Evolutionary conservation across 352 stramenopile genomes (phyloP).

Genomic region (Globisporangium camurandrum): DNA sequence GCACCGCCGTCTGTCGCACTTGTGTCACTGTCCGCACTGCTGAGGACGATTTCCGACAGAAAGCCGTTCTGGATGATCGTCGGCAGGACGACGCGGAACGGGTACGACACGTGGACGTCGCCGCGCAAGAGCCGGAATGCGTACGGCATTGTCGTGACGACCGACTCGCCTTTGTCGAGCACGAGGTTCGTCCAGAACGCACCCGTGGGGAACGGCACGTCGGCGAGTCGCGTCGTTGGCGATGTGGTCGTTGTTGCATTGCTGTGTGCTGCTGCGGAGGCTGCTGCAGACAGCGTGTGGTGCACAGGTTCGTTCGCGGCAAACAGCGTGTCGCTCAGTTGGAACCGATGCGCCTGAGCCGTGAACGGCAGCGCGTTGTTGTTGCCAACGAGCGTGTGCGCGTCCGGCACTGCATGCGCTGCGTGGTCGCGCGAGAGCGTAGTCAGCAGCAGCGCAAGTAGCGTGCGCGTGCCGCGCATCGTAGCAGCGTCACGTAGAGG

Average conservation of each 20-base stretch:
- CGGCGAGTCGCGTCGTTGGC: slow-evolving; percentile 18
- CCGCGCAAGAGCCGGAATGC: slow-evolving; percentile 40
- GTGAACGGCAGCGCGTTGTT: slow-evolving; percentile 37
- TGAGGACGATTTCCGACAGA: slow-evolving; percentile 55
- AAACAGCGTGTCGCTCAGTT: slow-evolving; percentile 42
- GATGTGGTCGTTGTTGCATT: background rate
- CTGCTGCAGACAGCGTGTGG: too few species aligned
- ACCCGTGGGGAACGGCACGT: slow-evolving; percentile 68
- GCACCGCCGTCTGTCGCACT: too few species aligned
- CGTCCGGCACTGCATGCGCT: slow-evolving; percentile 9
- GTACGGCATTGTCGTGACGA: slow-evolving; percentile 67
- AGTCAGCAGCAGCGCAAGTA: background rate
- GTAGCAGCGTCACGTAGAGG: too few species aligned
- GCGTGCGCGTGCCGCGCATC: too few species aligned
- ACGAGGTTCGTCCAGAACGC: slow-evolving; percentile 83
- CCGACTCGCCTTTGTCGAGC: slow-evolving; percentile 44
- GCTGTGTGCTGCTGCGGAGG: background rate
- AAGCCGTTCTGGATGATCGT: slow-evolving; percentile 62
- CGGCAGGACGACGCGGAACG: slow-evolving; percentile 68
- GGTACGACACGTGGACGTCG: slow-evolving; percentile 66
- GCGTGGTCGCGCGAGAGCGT: background rate
- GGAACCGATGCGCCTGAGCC: slow-evolving; percentile 38
- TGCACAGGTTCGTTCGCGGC: slow-evolving; percentile 30
- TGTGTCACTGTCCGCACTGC: slow-evolving; percentile 8
- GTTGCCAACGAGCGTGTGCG: slow-evolving; percentile 2